Conservation (phyloP, 2,329 filamentous ascomycete species). For the Apiospora arundinis region DNA sequence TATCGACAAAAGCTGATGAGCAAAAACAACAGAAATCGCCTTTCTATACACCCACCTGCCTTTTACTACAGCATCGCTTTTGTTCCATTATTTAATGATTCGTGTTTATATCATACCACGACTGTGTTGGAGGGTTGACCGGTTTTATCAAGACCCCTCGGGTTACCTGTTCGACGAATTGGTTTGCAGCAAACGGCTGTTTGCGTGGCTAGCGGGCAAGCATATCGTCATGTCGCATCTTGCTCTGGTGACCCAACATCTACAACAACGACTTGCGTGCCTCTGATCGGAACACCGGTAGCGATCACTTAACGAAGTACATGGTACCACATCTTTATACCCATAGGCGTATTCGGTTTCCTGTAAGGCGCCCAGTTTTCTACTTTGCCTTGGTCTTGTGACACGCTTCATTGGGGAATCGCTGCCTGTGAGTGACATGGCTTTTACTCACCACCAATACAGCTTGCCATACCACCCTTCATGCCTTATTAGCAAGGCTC, state of each 20-base stretch:
- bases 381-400: constrained; percentile 16
- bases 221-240: constrained; percentile 7
- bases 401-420: background rate
- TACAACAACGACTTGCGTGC: background rate
- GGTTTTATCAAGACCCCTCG: no score
- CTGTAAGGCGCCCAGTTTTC: constrained; percentile 24
- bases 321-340: background rate
- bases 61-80: no score
- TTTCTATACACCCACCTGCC: no score
- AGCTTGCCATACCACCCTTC: background rate
- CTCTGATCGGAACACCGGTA: constrained; percentile 8
- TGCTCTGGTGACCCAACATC: background rate
- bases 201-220: background rate
- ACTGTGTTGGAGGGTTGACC: no score
- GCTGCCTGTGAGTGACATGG: constrained; percentile 3
- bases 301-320: constrained; percentile 7
- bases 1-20: no score
- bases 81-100: no score
- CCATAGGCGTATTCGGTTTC: background rate
- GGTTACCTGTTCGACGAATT: background rate
- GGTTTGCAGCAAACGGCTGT: constrained; percentile 10
- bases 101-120: no score
- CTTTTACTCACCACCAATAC: background rate
- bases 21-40: no score
- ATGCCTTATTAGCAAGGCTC: background rate